Base-by-base conservation (phyloP, 352 stramenopile genomes). In the Pythium brachiatum region DNA sequence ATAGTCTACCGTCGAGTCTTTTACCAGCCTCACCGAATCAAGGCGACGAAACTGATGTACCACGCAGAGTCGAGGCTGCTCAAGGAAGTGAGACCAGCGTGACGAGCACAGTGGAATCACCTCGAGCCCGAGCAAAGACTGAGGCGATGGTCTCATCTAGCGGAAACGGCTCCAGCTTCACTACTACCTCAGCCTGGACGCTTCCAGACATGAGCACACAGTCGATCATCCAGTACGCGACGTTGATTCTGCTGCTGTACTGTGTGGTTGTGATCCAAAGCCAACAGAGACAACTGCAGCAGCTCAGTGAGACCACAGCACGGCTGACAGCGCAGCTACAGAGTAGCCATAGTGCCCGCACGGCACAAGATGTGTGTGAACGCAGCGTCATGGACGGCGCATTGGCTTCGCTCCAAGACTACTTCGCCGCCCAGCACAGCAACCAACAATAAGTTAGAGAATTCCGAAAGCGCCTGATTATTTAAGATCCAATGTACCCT, bases 191-290 rank as follows among this genome's bases (percentile, higher is more conserved):
- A 23, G n/a, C 29, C 9, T 55, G 20, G 44, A 48, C 56, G 6
- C 51, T 62, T 16, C 16, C 41, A 16, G 23, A 44, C 23, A 32
- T 25, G 56, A 26, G 36, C n/a, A 26, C 57, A 3, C 43, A 41
- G 38, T 32, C 63, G 16, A 31, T 69, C 1, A 31, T 64, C 1
- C 63, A 70, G 43, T 39, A 50, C 1, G 18, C 66, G 32, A 59
- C 53, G 20, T 27, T 70, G 15, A 12, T 60, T 5, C 5, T 70
- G 43, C 36, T 70, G 31, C 34, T 62, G 16, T 70, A 70, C 52
- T 65, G 64, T 23, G 51, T 70, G 11, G 8, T 66, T 2, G 25
- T 70, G 18, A 65, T 70, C 27, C 64, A 53, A 27, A 8, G 23
- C n/a, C 64, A 70, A 46, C 51, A 61, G 31, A 16, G 16, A 0